These are phyloP conservation scores for Euphorbia celastroides DNA, from an alignment of 441 rosid species.

Conservation along the genomic window DNA sequence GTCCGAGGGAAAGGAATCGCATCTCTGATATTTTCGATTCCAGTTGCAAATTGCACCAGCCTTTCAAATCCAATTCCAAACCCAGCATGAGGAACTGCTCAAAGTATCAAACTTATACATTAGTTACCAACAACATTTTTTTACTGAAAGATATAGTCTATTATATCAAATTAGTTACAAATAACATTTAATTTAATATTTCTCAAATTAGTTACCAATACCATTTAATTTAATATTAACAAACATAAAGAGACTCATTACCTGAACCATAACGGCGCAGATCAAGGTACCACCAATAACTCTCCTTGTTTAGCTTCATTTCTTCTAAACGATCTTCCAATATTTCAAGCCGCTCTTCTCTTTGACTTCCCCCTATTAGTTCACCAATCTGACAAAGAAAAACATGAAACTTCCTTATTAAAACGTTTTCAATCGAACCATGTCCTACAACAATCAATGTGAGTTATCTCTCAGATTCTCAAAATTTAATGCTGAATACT, in stretches of 20 bases:
- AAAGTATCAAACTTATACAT: constrained; percentile 12
- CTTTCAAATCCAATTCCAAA: constrained; percentile 94
- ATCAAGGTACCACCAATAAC: constrained; percentile 98
- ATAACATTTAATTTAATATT: no score
- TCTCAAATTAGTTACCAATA: no score
- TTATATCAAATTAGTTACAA: no score
- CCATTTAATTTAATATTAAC: no score
- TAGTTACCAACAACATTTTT: no score
- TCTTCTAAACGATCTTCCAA: constrained; percentile 77
- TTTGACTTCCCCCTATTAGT: constrained; percentile 98
- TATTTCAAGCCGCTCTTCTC: constrained; percentile 86
- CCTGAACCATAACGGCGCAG: constrained; percentile 93
- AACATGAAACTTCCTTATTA: not conserved
- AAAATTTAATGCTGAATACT: not conserved
- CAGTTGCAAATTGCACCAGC: constrained; percentile 92
- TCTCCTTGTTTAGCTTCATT: constrained; percentile 66
- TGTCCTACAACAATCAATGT: not conserved
- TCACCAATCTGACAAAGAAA: constrained; percentile 63
- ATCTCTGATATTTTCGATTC: constrained; percentile 86
- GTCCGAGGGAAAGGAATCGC: constrained; percentile 86
- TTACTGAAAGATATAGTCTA: no score
- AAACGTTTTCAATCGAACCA: not conserved
- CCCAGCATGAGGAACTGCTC: constrained; percentile 95
- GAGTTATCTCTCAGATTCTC: not conserved
- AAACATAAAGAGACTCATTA: no score